phyloP scores from a whole-genome alignment of 169 alveolate genomes.

The Eimeria sp. region DNA sequence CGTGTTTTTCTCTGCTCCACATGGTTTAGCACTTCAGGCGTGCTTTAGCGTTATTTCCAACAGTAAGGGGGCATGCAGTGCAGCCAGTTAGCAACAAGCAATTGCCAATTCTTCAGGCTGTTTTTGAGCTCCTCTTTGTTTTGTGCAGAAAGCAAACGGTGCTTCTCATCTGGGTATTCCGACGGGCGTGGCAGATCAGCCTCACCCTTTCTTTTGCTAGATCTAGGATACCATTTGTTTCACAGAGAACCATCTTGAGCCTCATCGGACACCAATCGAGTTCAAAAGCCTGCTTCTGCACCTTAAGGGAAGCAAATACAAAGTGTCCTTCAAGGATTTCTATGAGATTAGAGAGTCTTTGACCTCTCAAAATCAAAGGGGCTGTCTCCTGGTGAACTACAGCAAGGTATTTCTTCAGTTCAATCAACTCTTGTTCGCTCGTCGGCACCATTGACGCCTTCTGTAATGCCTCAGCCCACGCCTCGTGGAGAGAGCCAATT shows the following conservation, averaged over 20 bases:
- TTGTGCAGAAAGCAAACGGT: neutral
- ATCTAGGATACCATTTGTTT: slow-evolving; percentile 72
- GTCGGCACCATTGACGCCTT: slow-evolving; percentile 57
- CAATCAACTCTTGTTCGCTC: slow-evolving; percentile 57
- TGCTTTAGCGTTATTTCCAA: neutral
- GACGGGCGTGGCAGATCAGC: neutral
- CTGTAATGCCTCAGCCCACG: slow-evolving; percentile 43
- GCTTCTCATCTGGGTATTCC: neutral
- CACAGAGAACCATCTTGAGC: slow-evolving; percentile 69
- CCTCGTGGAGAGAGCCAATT: slow-evolving; percentile 20
- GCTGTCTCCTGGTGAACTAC: slow-evolving; percentile 61
- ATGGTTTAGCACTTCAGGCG: neutral
- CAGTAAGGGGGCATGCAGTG: neutral
- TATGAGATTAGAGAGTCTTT: slow-evolving; percentile 9
- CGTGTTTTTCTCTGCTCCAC: neutral
- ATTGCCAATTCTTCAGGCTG: neutral
- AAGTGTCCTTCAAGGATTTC: slow-evolving; percentile 39
- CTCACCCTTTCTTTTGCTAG: slow-evolving; percentile 70
- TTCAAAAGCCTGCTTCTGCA: slow-evolving; percentile 71
- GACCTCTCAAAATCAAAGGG: slow-evolving; percentile 57
- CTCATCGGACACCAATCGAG: slow-evolving; percentile 59
- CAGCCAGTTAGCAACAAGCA: neutral
- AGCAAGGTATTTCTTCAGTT: slow-evolving; percentile 47
- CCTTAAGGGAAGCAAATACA: slow-evolving; percentile 36
- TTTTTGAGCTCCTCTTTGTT: neutral